These are phyloP conservation scores for Cryptococcus depauperatus DNA, from an alignment of 1,284 basidiomycete species.

Conservation along the genomic window DNA sequence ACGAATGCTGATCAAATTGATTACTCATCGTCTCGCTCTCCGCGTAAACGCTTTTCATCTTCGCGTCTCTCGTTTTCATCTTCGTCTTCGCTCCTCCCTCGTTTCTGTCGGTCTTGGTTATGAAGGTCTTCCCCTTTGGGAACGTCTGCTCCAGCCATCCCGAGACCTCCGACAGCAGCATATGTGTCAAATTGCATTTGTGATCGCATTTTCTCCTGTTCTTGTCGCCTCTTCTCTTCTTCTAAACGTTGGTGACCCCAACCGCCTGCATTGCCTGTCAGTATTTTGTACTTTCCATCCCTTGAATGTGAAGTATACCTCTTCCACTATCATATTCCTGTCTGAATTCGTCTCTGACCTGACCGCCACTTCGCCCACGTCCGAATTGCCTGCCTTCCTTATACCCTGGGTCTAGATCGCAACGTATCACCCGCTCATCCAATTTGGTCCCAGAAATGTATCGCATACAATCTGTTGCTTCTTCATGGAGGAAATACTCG, in stretches of 20 bases:
- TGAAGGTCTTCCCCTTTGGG: constrained; percentile 44
- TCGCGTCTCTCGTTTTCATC: constrained; percentile 29
- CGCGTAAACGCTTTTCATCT: constrained; percentile 40
- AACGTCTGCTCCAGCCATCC: constrained; percentile 71
- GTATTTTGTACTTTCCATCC: neutral
- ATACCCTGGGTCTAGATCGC: constrained; percentile 97
- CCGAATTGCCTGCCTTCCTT: constrained; percentile 96
- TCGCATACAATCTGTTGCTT: constrained; percentile 85
- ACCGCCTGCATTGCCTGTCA: constrained; percentile 52
- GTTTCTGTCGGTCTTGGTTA: constrained; percentile 24
- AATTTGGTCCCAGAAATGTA: constrained; percentile 96
- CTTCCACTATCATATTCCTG: constrained; percentile 94
- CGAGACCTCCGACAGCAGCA: constrained; percentile 68
- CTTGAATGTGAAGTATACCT: constrained; percentile 37
- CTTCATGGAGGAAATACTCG: constrained; percentile 92
- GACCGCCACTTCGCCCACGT: constrained; percentile 91
- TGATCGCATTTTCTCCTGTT: constrained; percentile 70
- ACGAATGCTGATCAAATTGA: neutral
- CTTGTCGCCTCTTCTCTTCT: constrained; percentile 52
- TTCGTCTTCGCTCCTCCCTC: constrained; percentile 29
- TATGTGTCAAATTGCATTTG: constrained; percentile 77
- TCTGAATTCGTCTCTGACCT: constrained; percentile 90
- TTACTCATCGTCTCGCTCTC: constrained; percentile 34
- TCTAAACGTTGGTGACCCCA: constrained; percentile 64
- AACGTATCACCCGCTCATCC: constrained; percentile 98